phyloP scores from a whole-genome alignment of 306 rosid genomes.

The Trichosanthes cucumerina region DNA sequence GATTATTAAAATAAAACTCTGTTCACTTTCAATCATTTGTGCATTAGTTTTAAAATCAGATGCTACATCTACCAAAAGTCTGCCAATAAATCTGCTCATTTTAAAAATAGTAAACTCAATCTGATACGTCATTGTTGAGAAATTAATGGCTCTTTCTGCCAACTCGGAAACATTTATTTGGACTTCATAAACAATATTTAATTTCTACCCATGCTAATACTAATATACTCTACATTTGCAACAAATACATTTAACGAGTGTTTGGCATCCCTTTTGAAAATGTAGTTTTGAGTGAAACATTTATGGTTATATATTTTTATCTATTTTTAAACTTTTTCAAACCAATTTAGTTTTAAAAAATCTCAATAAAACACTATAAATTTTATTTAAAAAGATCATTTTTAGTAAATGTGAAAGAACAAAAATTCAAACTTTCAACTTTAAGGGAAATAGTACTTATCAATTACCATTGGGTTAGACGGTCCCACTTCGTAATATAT shows the following conservation, averaged over 20 bases:
- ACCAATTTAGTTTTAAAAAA: too few species aligned
- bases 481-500: too few species aligned
- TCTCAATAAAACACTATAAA: too few species aligned
- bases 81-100: background rate
- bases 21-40: background rate
- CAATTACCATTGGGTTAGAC: too few species aligned
- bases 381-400: too few species aligned
- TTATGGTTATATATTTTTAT: too few species aligned
- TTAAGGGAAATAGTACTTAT: too few species aligned
- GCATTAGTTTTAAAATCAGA: background rate
- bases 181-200: background rate
- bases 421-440: too few species aligned
- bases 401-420: too few species aligned
- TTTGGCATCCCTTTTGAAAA: background rate
- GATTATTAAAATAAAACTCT: background rate
- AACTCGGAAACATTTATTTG: conserved; percentile 2
- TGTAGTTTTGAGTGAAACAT: too few species aligned
- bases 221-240: background rate
- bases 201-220: background rate
- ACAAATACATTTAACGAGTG: background rate
- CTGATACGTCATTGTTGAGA: background rate
- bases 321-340: too few species aligned
- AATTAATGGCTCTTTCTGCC: background rate
- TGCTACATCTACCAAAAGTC: background rate
- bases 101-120: background rate